phyloP scores from a whole-genome alignment of 2,329 filamentous ascomycete genomes.

The Fusarium xylarioides region DNA sequence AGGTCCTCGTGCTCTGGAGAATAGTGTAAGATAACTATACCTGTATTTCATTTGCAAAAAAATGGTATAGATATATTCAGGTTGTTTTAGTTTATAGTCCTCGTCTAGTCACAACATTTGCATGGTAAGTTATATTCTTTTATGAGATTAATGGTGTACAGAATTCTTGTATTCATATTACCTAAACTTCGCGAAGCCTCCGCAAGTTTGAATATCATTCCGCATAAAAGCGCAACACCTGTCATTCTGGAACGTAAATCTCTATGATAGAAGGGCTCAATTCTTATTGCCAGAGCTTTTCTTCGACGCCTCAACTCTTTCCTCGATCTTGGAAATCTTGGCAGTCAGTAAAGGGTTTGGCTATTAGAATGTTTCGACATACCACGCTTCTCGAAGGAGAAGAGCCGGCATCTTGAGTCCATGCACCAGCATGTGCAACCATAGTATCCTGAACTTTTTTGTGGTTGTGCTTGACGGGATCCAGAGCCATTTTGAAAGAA shows the following conservation, averaged over 20 bases:
- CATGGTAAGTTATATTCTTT: too few relatives aligned
- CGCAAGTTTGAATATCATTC: neutral
- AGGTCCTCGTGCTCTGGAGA: neutral
- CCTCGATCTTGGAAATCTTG: neutral
- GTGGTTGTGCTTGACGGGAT: neutral
- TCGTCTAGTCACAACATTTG: too few relatives aligned
- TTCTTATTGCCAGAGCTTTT: neutral
- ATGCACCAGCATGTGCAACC: neutral
- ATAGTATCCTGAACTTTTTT: neutral
- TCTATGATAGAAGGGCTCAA: neutral
- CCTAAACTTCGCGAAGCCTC: neutral
- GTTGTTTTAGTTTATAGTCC: neutral
- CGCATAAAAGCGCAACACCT: too few relatives aligned
- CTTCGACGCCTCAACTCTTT: neutral
- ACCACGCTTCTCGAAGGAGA: neutral
- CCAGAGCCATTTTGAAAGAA: neutral
- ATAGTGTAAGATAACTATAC: neutral
- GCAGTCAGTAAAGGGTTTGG: neutral
- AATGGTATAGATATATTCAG: rapidly evolving
- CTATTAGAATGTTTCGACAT: neutral
- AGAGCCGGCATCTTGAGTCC: neutral
- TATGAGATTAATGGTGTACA: rapidly evolving
- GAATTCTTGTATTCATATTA: neutral
- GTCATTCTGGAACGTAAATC: neutral
- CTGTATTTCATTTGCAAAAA: neutral